A percentile compares a stretch with the other conserved stretches of the same genome.
These are phyloP conservation scores for Cucurbita moschata DNA, from an alignment of 306 rosid species.

Conservation along the genomic window DNA sequence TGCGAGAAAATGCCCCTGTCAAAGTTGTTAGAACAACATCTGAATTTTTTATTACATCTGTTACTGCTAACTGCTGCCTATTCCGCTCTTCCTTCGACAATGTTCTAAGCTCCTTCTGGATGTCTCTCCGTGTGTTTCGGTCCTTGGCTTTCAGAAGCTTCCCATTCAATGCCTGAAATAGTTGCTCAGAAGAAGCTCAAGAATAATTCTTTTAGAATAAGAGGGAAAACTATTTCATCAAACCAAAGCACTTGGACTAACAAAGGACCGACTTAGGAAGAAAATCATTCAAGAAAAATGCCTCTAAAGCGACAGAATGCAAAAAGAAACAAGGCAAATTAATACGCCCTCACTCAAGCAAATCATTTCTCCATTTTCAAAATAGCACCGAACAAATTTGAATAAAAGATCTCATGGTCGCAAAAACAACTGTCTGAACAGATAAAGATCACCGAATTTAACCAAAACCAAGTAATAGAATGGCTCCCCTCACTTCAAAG, in stretches of 20 bases:
- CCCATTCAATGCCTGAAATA: constrained; percentile 72
- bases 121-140: constrained; percentile 62
- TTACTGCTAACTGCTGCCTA: constrained; percentile 92
- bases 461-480: not conserved
- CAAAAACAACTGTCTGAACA: not conserved
- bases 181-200: not conserved
- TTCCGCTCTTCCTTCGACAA: constrained; percentile 93
- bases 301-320: not conserved
- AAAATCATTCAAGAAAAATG: not conserved
- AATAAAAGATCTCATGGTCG: not conserved
- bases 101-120: constrained; percentile 83
- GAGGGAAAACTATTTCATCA: not conserved
- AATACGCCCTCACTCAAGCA: not conserved
- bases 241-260: not conserved
- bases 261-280: not conserved
- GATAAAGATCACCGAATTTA: not conserved
- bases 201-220: not conserved
- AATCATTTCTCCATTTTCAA: not conserved
- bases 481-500: too few species aligned
- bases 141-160: constrained; percentile 87
- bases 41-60: constrained; percentile 75
- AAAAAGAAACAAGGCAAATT: not conserved
- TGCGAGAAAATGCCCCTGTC: constrained; percentile 71
- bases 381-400: not conserved
- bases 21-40: constrained; percentile 84